Evolutionary conservation across 257 asterid species (phyloP).

Genomic region (Plantago ovata): DNA sequence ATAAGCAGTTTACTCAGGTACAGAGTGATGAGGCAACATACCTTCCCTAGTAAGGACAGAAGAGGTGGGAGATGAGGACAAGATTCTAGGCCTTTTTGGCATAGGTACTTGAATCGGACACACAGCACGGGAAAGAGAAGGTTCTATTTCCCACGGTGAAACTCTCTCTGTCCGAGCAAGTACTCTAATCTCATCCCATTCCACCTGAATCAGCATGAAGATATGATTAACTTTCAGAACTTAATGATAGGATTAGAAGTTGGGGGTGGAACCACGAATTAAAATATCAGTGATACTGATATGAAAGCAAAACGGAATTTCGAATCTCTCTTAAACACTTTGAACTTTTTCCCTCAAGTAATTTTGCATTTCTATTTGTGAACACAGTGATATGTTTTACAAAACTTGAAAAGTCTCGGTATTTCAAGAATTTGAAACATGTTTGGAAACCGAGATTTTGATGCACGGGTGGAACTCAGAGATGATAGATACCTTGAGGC

Average conservation of each 20-base stretch:
- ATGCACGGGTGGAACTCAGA: neutral
- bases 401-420: no score
- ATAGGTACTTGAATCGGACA: constrained; percentile 43
- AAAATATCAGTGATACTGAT: neutral
- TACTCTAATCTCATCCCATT: constrained; percentile 55
- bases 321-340: no score
- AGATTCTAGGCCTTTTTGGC: constrained; percentile 55
- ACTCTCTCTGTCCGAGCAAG: constrained; percentile 46
- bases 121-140: constrained; percentile 49
- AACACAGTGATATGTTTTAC: no score
- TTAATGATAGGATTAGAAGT: neutral
- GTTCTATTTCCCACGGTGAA: constrained; percentile 65
- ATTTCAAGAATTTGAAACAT: no score
- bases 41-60: constrained; percentile 86
- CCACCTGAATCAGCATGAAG: constrained; percentile 30
- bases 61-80: constrained; percentile 74
- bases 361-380: no score
- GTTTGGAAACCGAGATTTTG: neutral
- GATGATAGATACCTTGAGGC: constrained; percentile 29
- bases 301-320: no score
- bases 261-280: neutral
- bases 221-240: neutral
- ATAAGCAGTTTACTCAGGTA: constrained; percentile 12
- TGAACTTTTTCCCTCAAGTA: no score
- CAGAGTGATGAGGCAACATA: constrained; percentile 20